A percentile compares a stretch with the other conserved stretches of the same genome.
Evolutionary conservation across 495 filamentous ascomycete species (phyloP).

Genomic region (Eremomyces bilateralis): DNA sequence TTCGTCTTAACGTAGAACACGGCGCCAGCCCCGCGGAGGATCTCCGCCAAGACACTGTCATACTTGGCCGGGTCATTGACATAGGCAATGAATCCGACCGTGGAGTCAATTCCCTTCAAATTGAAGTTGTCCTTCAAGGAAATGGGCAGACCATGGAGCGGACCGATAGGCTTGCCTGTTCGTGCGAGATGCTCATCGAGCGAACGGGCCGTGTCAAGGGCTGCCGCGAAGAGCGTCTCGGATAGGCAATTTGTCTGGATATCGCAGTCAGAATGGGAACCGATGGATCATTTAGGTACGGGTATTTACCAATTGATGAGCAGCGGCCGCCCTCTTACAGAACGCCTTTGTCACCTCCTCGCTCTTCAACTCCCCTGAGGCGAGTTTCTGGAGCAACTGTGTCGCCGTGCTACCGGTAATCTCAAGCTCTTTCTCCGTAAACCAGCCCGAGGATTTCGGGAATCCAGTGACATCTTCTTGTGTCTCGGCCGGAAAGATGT

Average conservation of each 20-base stretch:
- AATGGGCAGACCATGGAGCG: slow-evolving; percentile 47
- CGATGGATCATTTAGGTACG: not conserved
- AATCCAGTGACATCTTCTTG: slow-evolving; percentile 22
- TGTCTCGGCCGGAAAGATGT: slow-evolving; percentile 17
- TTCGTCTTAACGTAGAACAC: slow-evolving; percentile 49
- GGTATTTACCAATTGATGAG: slow-evolving; percentile 9
- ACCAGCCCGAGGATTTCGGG: slow-evolving; percentile 20
- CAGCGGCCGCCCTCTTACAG: slow-evolving; percentile 12
- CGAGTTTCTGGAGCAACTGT: slow-evolving; percentile 4
- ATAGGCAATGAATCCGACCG: slow-evolving; percentile 34
- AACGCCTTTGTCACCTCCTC: slow-evolving; percentile 9
- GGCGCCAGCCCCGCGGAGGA: slow-evolving; percentile 25
- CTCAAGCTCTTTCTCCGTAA: slow-evolving; percentile 6
- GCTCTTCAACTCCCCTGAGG: slow-evolving; percentile 1
- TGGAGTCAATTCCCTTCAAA: slow-evolving; percentile 32
- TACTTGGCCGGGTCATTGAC: slow-evolving; percentile 26
- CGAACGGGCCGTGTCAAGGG: slow-evolving; percentile 31
- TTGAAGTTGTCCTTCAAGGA: slow-evolving; percentile 46
- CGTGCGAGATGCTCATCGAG: slow-evolving; percentile 32
- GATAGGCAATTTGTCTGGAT: slow-evolving; percentile 34
- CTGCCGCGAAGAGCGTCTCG: slow-evolving; percentile 42
- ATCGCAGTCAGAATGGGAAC: not conserved
- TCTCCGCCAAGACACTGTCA: slow-evolving; percentile 27
- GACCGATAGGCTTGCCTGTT: slow-evolving; percentile 30
- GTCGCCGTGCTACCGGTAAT: slow-evolving; percentile 9